Conservation (phyloP, 768 basidiomycete species). For the Naematelia aurantialba region DNA sequence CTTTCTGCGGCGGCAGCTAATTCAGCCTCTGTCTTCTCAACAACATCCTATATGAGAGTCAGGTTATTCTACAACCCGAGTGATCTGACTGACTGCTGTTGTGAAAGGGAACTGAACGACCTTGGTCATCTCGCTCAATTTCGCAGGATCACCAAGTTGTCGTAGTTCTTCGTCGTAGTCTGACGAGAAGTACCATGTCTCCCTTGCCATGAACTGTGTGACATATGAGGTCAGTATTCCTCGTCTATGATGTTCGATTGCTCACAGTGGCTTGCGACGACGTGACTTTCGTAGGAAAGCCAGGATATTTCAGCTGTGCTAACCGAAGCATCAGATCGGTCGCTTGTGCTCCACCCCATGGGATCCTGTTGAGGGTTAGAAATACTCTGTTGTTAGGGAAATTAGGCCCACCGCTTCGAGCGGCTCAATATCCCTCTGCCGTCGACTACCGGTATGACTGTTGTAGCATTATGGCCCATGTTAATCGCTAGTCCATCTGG, state of each 20-base stretch:
- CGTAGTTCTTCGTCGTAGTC: conserved; percentile 72
- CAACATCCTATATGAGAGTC: conserved; percentile 51
- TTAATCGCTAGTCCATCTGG: conserved; percentile 83
- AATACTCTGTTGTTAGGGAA: background rate
- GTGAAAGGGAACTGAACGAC: conserved; percentile 84
- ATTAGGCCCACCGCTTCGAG: conserved; percentile 68
- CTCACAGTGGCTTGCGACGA: conserved; percentile 69
- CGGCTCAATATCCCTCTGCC: conserved; percentile 80
- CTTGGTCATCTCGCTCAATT: conserved; percentile 63
- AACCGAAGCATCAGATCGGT: conserved; percentile 89
- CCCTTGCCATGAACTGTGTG: conserved; percentile 81
- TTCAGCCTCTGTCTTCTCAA: conserved; percentile 91
- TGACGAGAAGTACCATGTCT: conserved; percentile 73
- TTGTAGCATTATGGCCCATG: conserved; percentile 86
- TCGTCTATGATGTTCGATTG: conserved; percentile 13
- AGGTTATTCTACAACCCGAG: background rate
- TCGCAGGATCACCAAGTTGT: conserved; percentile 63
- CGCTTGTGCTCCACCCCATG: conserved; percentile 87
- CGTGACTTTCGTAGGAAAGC: conserved; percentile 80
- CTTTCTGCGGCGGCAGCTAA: conserved; percentile 71
- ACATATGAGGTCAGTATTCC: background rate
- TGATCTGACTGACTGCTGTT: conserved; percentile 48
- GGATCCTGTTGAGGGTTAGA: conserved; percentile 60
- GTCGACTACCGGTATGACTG: conserved; percentile 77
- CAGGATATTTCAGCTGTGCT: conserved; percentile 91